A percentile compares a stretch with the other conserved stretches of the same genome.
phyloP scores from a whole-genome alignment of 2,329 filamentous ascomycete species.

The Fusarium sp. region DNA sequence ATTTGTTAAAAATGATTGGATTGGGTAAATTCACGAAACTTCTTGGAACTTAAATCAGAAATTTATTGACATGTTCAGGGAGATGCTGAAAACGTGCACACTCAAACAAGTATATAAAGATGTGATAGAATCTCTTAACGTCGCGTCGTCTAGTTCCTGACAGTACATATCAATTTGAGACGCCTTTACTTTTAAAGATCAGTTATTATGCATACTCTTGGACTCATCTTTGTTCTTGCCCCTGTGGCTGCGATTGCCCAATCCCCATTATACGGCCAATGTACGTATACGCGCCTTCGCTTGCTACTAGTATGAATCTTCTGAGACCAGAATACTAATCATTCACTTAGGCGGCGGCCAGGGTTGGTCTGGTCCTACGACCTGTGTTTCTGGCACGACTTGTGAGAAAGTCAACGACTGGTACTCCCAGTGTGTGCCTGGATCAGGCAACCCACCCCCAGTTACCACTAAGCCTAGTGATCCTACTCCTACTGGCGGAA shows the following conservation, averaged over 20 bases:
- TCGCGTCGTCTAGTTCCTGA: background rate
- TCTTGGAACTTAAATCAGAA: background rate
- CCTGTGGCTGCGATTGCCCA: slow-evolving; percentile 18
- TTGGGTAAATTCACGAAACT: background rate
- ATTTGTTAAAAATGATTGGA: background rate
- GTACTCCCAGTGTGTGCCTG: slow-evolving; percentile 28
- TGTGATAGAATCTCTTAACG: background rate
- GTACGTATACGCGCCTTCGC: background rate
- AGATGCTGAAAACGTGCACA: background rate
- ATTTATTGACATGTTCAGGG: background rate
- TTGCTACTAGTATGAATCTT: fast-evolving
- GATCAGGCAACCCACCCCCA: slow-evolving; percentile 5
- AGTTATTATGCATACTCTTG: slow-evolving; percentile 19
- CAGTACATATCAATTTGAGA: too few species aligned
- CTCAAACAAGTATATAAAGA: slow-evolving; percentile 17
- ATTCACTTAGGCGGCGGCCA: background rate
- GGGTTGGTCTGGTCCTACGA: slow-evolving; percentile 3
- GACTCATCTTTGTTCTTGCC: slow-evolving; percentile 16
- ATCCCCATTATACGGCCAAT: slow-evolving; percentile 24
- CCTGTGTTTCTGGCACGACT: slow-evolving; percentile 11
- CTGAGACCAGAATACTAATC: background rate
- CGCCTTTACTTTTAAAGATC: background rate
- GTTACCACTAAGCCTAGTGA: background rate
- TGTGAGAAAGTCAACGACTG: slow-evolving; percentile 29
- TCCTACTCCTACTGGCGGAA: slow-evolving; percentile 4